Evolutionary conservation across 2,329 filamentous ascomycete species (phyloP), one percentile per base, ranked within the genome.

Genomic region (Arthrocladium fulminans): DNA sequence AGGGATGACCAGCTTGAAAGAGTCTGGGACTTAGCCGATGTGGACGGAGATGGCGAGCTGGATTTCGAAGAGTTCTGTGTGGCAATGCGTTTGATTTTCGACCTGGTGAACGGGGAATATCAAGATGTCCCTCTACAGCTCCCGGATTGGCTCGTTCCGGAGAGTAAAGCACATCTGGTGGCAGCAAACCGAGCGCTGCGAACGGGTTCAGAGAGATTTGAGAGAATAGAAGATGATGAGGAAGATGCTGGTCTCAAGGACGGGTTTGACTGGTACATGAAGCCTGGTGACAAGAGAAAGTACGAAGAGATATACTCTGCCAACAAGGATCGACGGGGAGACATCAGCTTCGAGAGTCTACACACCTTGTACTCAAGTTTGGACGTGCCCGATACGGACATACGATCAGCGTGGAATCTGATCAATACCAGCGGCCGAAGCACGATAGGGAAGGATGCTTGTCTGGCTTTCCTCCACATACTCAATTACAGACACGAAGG

Each of bases 51-150:
- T 72, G 92, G 92, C 54, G 94, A 94, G 68, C 75, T 98, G 47
- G 92, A 98, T 70, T 98, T 98, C 72, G 92, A 98, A 71, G 92
- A 98, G 74, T 98, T 98, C 67, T 98, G 92, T 67, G 92, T 98
- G 50, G 92, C 89, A 32, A 98, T 98, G 92, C 81, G 92, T 62
- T 73, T 98, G 62, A 96, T 97, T 61, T 98, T 97, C 67, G 92
- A 98, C 66, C 73, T 97, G 57, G 82, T 98, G 59, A 98, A 98
- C 63, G 92, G 92, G 60, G 89, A 96, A 75, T 89, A 89, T 64
- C 73, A 78, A 62, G 88, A 95, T 58, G 89, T 98, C n/a, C 92
- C 92, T 13, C 72, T 76, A 49, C 75, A 79, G 23, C 73, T 98
- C 54, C 92, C 92, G 41, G 90, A 96, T 71, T 98, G 92, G 88